These are phyloP conservation scores for Geosmithia flava DNA, from an alignment of 2,329 filamentous ascomycete genomes.

Conservation along the genomic window DNA sequence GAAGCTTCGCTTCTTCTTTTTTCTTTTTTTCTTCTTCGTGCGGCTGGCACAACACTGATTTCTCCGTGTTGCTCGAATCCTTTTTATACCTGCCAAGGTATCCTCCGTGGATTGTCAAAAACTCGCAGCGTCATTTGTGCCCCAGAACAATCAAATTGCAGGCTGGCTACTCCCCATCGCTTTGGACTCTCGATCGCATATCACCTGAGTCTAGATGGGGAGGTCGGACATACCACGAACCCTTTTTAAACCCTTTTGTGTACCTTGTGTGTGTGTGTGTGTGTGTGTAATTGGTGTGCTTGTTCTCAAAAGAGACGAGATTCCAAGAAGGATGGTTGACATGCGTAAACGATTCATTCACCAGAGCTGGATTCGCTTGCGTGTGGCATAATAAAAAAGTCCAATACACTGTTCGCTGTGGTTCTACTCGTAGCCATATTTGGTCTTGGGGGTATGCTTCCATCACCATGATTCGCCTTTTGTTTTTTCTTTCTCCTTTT, in stretches of 20 bases:
- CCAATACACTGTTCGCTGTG: background rate
- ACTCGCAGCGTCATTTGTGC: slow-evolving; percentile 67
- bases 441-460: background rate
- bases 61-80: slow-evolving; percentile 73
- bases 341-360: no score
- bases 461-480: background rate
- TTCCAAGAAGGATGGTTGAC: no score
- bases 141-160: slow-evolving; percentile 76
- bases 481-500: background rate
- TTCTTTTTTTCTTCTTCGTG: slow-evolving; percentile 55
- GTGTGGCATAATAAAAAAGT: background rate
- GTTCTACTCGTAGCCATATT: background rate
- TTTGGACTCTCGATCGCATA: slow-evolving; percentile 11
- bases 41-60: slow-evolving; percentile 62
- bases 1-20: slow-evolving; percentile 21
- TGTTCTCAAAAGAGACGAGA: no score
- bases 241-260: background rate
- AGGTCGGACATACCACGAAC: slow-evolving; percentile 30
- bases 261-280: no score
- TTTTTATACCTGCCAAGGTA: slow-evolving; percentile 10
- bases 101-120: slow-evolving; percentile 31
- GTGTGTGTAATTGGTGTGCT: no score
- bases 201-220: slow-evolving; percentile 18
- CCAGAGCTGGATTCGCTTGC: background rate
- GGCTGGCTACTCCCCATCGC: slow-evolving; percentile 38